Base-by-base conservation (phyloP, 2,329 filamentous ascomycete genomes). In the Diplodia scrobiculata region DNA sequence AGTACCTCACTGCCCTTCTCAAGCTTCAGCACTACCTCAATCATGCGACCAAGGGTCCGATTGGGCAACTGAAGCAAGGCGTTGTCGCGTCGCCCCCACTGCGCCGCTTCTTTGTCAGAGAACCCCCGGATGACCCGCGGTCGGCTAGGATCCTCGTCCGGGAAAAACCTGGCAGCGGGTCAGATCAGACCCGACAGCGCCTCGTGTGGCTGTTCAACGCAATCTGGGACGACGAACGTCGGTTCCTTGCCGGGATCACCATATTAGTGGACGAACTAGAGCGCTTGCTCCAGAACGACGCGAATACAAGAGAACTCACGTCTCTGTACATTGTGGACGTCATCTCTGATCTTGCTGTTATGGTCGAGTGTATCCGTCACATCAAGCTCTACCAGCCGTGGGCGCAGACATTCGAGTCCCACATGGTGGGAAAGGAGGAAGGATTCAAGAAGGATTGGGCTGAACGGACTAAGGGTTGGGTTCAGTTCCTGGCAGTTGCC, bases 321-420 rank as follows among this genome's bases (percentile, higher is more conserved):
- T 80, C 83, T 0, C 50, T 75, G 0, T 73, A 69, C 14, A 68
- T 83, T 0, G 75, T 74, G 1, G 65, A 65, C 0, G 48, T 77
- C 0, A 75, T 86, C 7, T 78, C 79, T 2, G 79, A 84, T 17
- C 71, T 85, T 0, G 78, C 81, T 2, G 78, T 86, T 38, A 47
- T 84, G 0, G 69, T 75, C 1, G 73, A 85, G 67, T 82, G 80
- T 58, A 32, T 79, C 7, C 72, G 73, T 5, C 82, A 85, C 66
- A 69, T 86, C 2, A 71, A 82, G 1, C 66, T 79, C 0, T 84
- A 80, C 68, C 79, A 82, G 53, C 83, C 83, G 0, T 84, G 83
- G 82, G 80, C 81, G 2, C 73, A 71, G 36, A 74, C 69, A 0
- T 83, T 82, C 53, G 77, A 81, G 6, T 34, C 17, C 5, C 55